Base-by-base conservation (phyloP, 1,284 basidiomycete genomes). In the Amylostereum areolatum region DNA sequence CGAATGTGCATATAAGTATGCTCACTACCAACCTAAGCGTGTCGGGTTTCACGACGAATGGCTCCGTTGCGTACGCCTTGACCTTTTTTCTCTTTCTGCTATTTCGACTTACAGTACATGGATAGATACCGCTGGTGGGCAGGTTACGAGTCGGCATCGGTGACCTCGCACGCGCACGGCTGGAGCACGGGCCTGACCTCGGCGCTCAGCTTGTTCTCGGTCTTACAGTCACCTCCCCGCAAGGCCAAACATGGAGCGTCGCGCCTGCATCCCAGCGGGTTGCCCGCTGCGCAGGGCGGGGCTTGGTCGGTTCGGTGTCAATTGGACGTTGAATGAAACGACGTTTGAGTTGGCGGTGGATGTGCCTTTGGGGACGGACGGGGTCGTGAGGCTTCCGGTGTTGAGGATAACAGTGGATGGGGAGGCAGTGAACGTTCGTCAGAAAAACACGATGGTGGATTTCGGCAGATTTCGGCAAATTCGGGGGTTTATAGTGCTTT, bases 21-120 rank as follows among this genome's bases (percentile, higher is more conserved):
- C 61, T 78, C 25, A 73, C 75, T 61, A 77, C 74, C 5, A 72
- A 73, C 52, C 54, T 76, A 47, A 74, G 71, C 50, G 74, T 76
- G 4, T 70, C 75, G 50, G 76, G 75, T 0, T 77, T 71, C 57
- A 76, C 73, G 2, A 66, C 70, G 2, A 75, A 78, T 54, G 75
- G 75, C 8, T 76, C 75, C 3, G 63, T 78, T 74, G 53, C 12
- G 64, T 63, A 28, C 32, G 31, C 31, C 30, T 34, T 45, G 30
- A 18, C 18, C 18, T 18, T 18, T 18, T 1, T 18, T 18, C 18
- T 18, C 18, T 18, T 18, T 18, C 18, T 18, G 18, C 18, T 18
- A 18, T 18, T 18, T 18, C 18, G 18, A 18, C 18, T 18, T 18
- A 18, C 18, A 18, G 18, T 18, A 18, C 18, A 18, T 18, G 18